A percentile compares a stretch with the other conserved stretches of the same genome.
These are phyloP conservation scores for Boletus eberwhitei DNA, from an alignment of 768 basidiomycete species.

Conservation along the genomic window DNA sequence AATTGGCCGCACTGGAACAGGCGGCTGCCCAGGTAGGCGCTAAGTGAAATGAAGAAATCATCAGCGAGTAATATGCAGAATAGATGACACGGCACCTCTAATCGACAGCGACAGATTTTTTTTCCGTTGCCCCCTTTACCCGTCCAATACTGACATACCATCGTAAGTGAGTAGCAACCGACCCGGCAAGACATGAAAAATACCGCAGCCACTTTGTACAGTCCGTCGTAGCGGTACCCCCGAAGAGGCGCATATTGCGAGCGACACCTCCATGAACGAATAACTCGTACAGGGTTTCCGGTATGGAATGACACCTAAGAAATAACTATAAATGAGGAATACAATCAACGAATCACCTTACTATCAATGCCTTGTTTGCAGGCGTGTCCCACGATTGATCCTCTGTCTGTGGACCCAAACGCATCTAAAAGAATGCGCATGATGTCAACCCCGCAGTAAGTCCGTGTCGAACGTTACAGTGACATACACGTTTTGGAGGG, in stretches of 20 bases:
- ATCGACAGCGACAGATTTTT: conserved; percentile 24
- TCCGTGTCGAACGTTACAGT: background rate
- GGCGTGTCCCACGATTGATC: conserved; percentile 22
- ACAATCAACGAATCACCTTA: background rate
- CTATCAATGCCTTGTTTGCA: conserved; percentile 18
- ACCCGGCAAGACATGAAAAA: background rate
- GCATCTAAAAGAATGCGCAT: conserved; percentile 3
- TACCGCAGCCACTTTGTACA: conserved; percentile 27
- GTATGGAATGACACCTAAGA: conserved; percentile 22
- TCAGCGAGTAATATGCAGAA: background rate
- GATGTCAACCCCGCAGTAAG: background rate
- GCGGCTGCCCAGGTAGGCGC: conserved; percentile 28
- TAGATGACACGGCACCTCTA: conserved; percentile 17
- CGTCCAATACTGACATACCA: conserved; percentile 18
- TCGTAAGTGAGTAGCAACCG: background rate
- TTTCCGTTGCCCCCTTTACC: conserved; percentile 11
- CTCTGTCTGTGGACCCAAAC: conserved; percentile 19
- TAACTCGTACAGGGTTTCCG: conserved; percentile 23
- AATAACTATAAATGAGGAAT: background rate
- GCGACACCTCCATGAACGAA: conserved; percentile 18
- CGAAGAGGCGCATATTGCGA: conserved; percentile 27
- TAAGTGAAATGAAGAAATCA: background rate
- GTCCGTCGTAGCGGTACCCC: conserved; percentile 31
- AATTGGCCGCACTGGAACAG: conserved; percentile 10
- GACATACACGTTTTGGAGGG: conserved; percentile 26